These are phyloP conservation scores for Phytopythium vexans DNA, from an alignment of 352 stramenopile genomes.

Conservation along the genomic window DNA sequence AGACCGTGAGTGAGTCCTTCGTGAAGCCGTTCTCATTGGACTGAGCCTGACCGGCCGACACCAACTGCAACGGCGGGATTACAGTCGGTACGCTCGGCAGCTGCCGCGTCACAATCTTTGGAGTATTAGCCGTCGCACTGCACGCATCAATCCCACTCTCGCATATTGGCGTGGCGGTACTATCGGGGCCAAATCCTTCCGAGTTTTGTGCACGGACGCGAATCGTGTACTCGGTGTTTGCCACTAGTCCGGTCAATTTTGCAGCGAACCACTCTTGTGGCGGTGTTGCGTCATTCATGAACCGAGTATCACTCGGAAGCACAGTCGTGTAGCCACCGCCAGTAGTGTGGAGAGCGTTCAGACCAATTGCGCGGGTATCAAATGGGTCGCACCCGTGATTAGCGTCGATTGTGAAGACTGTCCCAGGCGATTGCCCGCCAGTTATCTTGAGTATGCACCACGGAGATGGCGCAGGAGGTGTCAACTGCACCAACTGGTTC, in stretches of 20 bases:
- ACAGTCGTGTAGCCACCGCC: constrained; percentile 44
- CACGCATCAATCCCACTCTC: constrained; percentile 85
- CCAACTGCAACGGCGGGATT: constrained; percentile 45
- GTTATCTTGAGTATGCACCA: constrained; percentile 36
- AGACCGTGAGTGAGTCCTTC: constrained; percentile 48
- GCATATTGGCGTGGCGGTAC: constrained; percentile 83
- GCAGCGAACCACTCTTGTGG: constrained; percentile 19
- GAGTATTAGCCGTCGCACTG: constrained; percentile 10
- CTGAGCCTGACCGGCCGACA: constrained; percentile 10
- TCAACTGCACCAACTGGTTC: constrained; percentile 44
- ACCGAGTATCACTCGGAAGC: constrained; percentile 1
- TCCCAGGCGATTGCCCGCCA: neutral
- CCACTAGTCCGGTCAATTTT: constrained; percentile 24
- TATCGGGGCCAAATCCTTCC: constrained; percentile 63
- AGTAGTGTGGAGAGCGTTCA: constrained; percentile 42
- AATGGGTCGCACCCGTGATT: constrained; percentile 78
- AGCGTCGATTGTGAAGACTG: constrained; percentile 10
- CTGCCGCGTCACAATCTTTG: constrained; percentile 51
- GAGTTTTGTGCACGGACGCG: constrained; percentile 83
- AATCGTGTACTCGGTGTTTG: constrained; percentile 73
- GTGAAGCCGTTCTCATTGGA: constrained; percentile 68
- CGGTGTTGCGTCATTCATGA: neutral
- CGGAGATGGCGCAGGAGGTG: constrained; percentile 20
- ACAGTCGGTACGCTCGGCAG: constrained; percentile 48
- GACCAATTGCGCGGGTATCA: constrained; percentile 14